Conservation (phyloP, 2,329 filamentous ascomycete genomes). For the Cryphonectria nitschkei region DNA sequence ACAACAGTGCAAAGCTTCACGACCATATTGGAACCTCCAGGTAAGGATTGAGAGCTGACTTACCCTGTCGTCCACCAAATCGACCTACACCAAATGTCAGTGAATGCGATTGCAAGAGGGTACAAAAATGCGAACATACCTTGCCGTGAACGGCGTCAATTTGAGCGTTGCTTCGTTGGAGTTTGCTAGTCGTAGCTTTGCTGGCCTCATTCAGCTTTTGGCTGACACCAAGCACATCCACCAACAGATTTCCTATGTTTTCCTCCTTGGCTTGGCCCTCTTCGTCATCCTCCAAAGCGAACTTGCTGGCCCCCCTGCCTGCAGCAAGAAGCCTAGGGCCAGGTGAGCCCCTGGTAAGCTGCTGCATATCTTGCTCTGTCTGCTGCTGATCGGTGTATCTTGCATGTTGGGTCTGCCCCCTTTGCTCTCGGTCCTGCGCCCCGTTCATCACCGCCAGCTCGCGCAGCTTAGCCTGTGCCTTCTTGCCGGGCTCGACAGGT, state of each 20-base stretch:
- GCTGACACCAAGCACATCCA: constrained; percentile 65
- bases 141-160: constrained; percentile 72
- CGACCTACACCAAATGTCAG: constrained; percentile 59
- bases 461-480: constrained; percentile 66
- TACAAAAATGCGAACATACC: constrained; percentile 51
- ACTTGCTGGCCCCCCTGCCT: constrained; percentile 60
- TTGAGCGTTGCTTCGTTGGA: constrained; percentile 78
- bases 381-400: constrained; percentile 56
- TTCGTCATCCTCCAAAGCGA: constrained; percentile 71
- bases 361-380: constrained; percentile 50
- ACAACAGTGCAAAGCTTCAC: background rate
- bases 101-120: no score
- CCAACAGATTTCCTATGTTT: constrained; percentile 61
- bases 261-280: constrained; percentile 47
- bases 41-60: constrained; percentile 38
- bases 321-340: constrained; percentile 28
- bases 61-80: constrained; percentile 80
- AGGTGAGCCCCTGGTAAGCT: constrained; percentile 29
- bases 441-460: constrained; percentile 71
- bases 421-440: constrained; percentile 65
- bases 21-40: background rate
- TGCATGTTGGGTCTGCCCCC: constrained; percentile 64
- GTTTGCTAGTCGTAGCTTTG: constrained; percentile 74
- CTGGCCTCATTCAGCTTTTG: constrained; percentile 75
- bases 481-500: constrained; percentile 71